Conservation (phyloP, 2,329 filamentous ascomycete genomes). For the Scedosporium aurantiacum region DNA sequence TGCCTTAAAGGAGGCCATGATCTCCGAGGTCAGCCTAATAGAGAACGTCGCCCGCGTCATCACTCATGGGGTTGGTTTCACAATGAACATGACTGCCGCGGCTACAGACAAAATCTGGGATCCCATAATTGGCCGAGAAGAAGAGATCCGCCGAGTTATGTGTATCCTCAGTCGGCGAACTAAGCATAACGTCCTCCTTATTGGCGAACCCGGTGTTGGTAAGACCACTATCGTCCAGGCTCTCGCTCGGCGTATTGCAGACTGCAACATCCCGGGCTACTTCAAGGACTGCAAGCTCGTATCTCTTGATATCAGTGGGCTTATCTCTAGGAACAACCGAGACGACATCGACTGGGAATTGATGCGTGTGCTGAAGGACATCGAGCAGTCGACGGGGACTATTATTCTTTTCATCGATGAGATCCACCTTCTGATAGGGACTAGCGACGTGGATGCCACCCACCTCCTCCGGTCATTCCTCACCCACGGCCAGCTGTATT, state of each 20-base stretch:
- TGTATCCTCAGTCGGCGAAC: conserved; percentile 85
- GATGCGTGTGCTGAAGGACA: conserved; percentile 98
- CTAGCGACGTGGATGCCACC: conserved; percentile 96
- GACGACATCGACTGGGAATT: conserved; percentile 98
- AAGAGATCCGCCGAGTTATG: conserved; percentile 86
- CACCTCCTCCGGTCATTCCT: conserved; percentile 98
- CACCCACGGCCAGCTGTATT: conserved; percentile 90
- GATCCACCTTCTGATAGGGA: conserved; percentile 97
- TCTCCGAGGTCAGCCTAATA: conserved; percentile 82
- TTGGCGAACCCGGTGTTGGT: conserved; percentile 94
- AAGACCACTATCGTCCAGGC: conserved; percentile 98
- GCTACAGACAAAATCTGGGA: conserved; percentile 96
- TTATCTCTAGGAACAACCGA: conserved; percentile 93
- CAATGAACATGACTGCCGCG: conserved; percentile 95
- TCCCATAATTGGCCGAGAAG: conserved; percentile 91
- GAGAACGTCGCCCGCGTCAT: conserved; percentile 83
- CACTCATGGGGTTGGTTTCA: conserved; percentile 91
- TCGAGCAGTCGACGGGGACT: conserved; percentile 86
- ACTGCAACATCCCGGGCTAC: conserved; percentile 91
- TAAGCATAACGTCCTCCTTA: conserved; percentile 97
- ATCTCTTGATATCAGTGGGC: conserved; percentile 85
- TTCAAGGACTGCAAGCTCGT: conserved; percentile 87
- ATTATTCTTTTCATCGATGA: conserved; percentile 98
- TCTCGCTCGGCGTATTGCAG: conserved; percentile 88
- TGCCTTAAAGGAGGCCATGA: conserved; percentile 72